Evolutionary conservation across 129 eudicot species (phyloP).

Genomic region (Centrapalus pauciflorus): DNA sequence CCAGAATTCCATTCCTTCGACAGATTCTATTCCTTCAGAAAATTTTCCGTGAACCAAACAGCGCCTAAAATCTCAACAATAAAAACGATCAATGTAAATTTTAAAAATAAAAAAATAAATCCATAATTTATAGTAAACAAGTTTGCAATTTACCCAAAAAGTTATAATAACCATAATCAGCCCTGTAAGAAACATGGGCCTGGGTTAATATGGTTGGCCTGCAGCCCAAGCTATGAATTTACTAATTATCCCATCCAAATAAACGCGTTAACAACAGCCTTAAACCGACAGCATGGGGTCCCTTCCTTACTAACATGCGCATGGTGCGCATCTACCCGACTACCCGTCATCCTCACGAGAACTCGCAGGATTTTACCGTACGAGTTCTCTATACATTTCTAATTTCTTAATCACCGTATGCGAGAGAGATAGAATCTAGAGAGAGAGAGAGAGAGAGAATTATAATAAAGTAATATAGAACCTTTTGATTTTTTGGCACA

Average conservation of each 20-base stretch:
- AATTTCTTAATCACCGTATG: conserved; percentile 12
- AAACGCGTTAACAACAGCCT: conserved; percentile 15
- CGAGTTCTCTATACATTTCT: conserved; percentile 13
- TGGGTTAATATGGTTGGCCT: too few relatives aligned
- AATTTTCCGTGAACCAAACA: too few relatives aligned
- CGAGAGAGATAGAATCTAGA: not conserved
- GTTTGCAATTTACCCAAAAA: too few relatives aligned
- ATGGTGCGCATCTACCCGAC: conserved; percentile 20
- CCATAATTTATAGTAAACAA: too few relatives aligned
- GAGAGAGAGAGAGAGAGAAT: not conserved
- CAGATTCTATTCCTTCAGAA: too few relatives aligned
- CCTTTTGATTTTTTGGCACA: conserved; percentile 13
- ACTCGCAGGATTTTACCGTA: conserved; percentile 20
- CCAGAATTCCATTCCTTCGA: too few relatives aligned
- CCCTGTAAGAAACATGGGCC: too few relatives aligned
- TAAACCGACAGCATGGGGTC: conserved; percentile 22
- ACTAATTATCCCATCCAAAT: not conserved
- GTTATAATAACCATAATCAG: too few relatives aligned
- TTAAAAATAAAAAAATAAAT: too few relatives aligned
- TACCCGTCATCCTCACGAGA: conserved; percentile 24
- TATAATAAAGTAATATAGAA: conserved; percentile 15
- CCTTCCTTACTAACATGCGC: conserved; percentile 30
- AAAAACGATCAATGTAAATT: too few relatives aligned
- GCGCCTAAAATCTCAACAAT: too few relatives aligned
- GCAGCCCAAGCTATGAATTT: not conserved